Evolutionary conservation across 73 alveolate genomes (phyloP), one percentile per base, ranked within the genome.

Genomic region (Paramecium sonneborni): DNA sequence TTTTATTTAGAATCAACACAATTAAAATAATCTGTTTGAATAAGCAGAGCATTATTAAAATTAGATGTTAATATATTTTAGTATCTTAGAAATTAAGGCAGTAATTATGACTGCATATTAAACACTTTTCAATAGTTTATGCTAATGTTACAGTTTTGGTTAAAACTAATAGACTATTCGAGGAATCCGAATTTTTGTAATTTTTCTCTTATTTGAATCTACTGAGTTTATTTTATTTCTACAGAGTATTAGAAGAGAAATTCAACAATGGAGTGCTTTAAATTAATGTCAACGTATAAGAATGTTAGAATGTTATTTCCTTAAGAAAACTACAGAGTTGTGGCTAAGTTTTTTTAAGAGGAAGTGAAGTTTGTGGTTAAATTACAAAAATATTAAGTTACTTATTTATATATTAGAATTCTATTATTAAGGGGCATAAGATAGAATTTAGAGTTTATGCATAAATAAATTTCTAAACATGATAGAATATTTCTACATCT

Each of bases 81-180:
- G n/a, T n/a, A n/a, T n/a, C n/a, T 74, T 11, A 14, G 20, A 15
- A 21, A 28, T 12, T 32, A 74, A 34, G 58, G 58, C 3, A 21
- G 28, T 8, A 39, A 74, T 39, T 7, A 32, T 12, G 87, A 74
- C n/a, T 74, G 87, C 38, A 37, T 74, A 10, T 62, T 72, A 72
- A 9, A 1, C 11, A 1, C 20, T n/a, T n/a, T 30, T 4, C 14
- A 11, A 6, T 26, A 2, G 12, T 30, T 15, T 9, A 62, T 43
- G 84, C 48, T 4, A 79, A 88, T 69, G 94, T 76, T 10, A 88
- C 94, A 11, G 69, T 70, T 88, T 20, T 88, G 69, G 91, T 91
- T 6, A 56, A 37, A 44, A 37, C 89, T 26, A 70, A 88, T 70
- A 35, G 94, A 69, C 74, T 88, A 30, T 88, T 43, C 26, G 57